phyloP scores from a whole-genome alignment of 805 yeast species.

The Candida quercuum region DNA sequence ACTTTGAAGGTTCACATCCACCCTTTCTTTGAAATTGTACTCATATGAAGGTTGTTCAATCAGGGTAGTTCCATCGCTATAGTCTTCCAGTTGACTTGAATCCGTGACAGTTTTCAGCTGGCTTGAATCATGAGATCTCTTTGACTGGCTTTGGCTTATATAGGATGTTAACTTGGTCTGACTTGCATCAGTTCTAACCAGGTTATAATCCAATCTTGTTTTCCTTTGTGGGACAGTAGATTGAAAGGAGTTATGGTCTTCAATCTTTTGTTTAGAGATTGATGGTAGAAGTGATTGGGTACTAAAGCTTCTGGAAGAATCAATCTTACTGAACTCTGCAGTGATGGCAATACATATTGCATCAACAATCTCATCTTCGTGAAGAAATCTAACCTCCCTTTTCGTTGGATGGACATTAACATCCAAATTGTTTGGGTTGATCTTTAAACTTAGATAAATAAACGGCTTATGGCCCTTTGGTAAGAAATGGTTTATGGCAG shows the following conservation, averaged over 20 bases:
- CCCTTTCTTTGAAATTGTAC: slow-evolving; percentile 24
- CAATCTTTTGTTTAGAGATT: slow-evolving; percentile 19
- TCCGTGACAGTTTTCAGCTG: not conserved
- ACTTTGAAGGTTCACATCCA: slow-evolving; percentile 49
- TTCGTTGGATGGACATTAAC: slow-evolving; percentile 97
- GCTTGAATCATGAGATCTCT: not conserved
- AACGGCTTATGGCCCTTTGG: slow-evolving; percentile 81
- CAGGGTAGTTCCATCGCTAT: slow-evolving; percentile 2
- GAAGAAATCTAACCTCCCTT: slow-evolving; percentile 78
- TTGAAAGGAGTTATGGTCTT: slow-evolving; percentile 5
- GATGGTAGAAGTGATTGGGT: slow-evolving; percentile 51
- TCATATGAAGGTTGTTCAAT: not conserved
- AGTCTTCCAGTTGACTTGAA: slow-evolving; percentile 1
- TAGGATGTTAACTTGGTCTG: slow-evolving; percentile 50
- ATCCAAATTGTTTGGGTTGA: slow-evolving; percentile 69
- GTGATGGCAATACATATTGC: slow-evolving; percentile 46
- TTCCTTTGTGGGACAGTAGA: slow-evolving; percentile 8
- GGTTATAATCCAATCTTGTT: slow-evolving; percentile 53
- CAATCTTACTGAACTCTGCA: slow-evolving; percentile 46
- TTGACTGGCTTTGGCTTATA: slow-evolving; percentile 9
- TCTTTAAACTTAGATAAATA: slow-evolving; percentile 63
- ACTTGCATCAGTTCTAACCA: slow-evolving; percentile 66
- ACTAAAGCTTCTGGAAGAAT: slow-evolving; percentile 61
- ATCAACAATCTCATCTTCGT: slow-evolving; percentile 83
- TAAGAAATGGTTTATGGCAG: slow-evolving; percentile 40